phyloP scores from a whole-genome alignment of 192 early-diverging fungal species.

The Helicostylum pulchrum region DNA sequence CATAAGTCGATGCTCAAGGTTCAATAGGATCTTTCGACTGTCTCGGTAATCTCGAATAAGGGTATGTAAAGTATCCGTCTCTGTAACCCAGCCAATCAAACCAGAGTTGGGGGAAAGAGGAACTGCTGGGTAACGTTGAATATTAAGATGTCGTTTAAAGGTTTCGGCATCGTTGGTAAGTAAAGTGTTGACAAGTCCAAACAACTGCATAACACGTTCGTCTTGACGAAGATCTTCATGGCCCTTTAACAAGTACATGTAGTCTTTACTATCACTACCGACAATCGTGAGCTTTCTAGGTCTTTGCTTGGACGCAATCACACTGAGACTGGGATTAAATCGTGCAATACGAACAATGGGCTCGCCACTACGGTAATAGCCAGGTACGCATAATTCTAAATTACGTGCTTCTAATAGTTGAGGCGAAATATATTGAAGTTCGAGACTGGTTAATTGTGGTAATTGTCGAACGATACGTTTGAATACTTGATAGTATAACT shows the following conservation, averaged over 20 bases:
- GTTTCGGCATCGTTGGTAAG: conserved; percentile 80
- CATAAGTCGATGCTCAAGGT: conserved; percentile 89
- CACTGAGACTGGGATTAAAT: conserved; percentile 79
- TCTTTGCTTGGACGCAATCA: conserved; percentile 90
- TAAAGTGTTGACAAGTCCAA: conserved; percentile 93
- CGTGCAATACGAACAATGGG: conserved; percentile 82
- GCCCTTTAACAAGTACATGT: conserved; percentile 91
- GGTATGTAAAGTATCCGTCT: conserved; percentile 85
- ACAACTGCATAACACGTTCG: conserved; percentile 98
- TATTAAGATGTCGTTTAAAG: conserved; percentile 85
- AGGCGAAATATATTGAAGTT: conserved; percentile 89
- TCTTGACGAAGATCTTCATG: conserved; percentile 98
- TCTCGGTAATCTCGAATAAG: conserved; percentile 86
- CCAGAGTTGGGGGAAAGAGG: conserved; percentile 94
- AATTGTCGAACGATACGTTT: conserved; percentile 78
- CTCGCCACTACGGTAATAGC: conserved; percentile 83
- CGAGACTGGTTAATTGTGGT: conserved; percentile 74
- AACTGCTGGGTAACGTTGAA: conserved; percentile 87
- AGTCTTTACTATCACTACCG: conserved; percentile 87
- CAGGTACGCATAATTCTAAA: conserved; percentile 88
- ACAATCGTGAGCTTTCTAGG: conserved; percentile 82
- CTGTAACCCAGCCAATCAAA: conserved; percentile 89
- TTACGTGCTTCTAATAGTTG: conserved; percentile 77
- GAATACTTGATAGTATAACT: conserved; percentile 84
- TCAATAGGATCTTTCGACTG: conserved; percentile 74